phyloP scores from a whole-genome alignment of 2,329 filamentous ascomycete species.

The Coleophoma cylindrospora region DNA sequence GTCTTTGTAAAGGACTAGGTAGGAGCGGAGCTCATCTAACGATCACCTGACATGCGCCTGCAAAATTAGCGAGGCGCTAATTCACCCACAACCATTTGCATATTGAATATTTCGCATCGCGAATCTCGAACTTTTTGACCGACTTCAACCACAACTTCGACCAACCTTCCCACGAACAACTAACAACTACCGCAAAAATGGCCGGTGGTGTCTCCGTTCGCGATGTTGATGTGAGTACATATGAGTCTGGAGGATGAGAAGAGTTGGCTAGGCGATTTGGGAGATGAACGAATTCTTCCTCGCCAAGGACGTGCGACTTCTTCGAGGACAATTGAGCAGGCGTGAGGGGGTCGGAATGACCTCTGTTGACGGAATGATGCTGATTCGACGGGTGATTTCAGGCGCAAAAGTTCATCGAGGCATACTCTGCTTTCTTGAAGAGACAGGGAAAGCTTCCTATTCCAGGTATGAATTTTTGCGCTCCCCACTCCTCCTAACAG shows the following conservation, averaged over 20 bases:
- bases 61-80: not conserved
- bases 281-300: constrained; percentile 10
- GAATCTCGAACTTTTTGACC: not conserved
- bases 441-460: constrained; percentile 89
- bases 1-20: no score
- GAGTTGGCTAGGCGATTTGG: constrained; percentile 1
- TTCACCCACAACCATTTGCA: not conserved
- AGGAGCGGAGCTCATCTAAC: no score
- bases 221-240: constrained; percentile 73
- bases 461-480: constrained; percentile 60
- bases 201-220: constrained; percentile 74
- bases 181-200: constrained; percentile 61
- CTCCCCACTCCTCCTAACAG: not conserved
- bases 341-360: constrained; percentile 67
- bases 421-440: constrained; percentile 88
- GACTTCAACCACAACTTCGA: not conserved
- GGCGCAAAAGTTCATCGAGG: constrained; percentile 85
- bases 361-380: constrained; percentile 70
- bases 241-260: constrained; percentile 16
- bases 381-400: constrained; percentile 49
- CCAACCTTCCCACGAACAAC: constrained; percentile 13
- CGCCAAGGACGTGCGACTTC: constrained; percentile 18
- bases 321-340: constrained; percentile 49
- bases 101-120: not conserved
- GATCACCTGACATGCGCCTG: not conserved